Percentiles rank a stretch among this genome's conserved stretches.
These are phyloP conservation scores for Aspergillus egyptiacus DNA, from an alignment of 495 filamentous ascomycete species.

Conservation along the genomic window DNA sequence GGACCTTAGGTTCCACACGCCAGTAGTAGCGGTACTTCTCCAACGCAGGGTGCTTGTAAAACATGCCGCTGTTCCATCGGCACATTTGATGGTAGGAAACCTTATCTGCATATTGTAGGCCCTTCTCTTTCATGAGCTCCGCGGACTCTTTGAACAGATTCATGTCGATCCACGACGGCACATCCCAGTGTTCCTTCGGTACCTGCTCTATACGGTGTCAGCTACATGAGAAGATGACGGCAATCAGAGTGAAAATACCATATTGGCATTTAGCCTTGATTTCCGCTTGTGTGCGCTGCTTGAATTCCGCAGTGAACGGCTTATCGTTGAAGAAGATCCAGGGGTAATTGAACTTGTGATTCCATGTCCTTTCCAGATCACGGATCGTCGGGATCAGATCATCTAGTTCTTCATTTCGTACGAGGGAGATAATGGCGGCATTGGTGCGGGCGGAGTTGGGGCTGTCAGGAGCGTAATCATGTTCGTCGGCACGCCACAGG, in stretches of 20 bases:
- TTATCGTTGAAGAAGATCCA: conserved; percentile 99
- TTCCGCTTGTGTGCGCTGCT: conserved; percentile 62
- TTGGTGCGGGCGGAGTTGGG: conserved; percentile 75
- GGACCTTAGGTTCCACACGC: conserved; percentile 98
- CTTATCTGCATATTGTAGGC: conserved; percentile 82
- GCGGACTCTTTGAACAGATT: conserved; percentile 81
- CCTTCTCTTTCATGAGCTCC: conserved; percentile 72
- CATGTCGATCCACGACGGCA: conserved; percentile 85
- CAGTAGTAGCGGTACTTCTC: conserved; percentile 85
- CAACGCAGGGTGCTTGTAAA: conserved; percentile 93
- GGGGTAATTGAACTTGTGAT: conserved; percentile 98
- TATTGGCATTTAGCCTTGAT: conserved; percentile 84
- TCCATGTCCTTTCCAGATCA: conserved; percentile 93
- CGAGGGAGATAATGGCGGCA: conserved; percentile 85
- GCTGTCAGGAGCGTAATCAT: conserved; percentile 65
- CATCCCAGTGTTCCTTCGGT: conserved; percentile 89
- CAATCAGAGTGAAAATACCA: conserved; percentile 45
- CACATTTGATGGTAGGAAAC: conserved; percentile 99
- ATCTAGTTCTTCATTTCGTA: conserved; percentile 81
- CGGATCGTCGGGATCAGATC: conserved; percentile 81
- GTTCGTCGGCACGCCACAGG: conserved; percentile 62
- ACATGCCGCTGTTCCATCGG: conserved; percentile 96
- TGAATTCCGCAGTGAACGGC: conserved; percentile 89
- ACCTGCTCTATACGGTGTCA: conserved; percentile 59
- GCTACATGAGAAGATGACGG: not conserved